A percentile compares a stretch with the other conserved stretches of the same genome.
Evolutionary conservation across 306 rosid genomes (phyloP).

Genomic region (Senna tora): DNA sequence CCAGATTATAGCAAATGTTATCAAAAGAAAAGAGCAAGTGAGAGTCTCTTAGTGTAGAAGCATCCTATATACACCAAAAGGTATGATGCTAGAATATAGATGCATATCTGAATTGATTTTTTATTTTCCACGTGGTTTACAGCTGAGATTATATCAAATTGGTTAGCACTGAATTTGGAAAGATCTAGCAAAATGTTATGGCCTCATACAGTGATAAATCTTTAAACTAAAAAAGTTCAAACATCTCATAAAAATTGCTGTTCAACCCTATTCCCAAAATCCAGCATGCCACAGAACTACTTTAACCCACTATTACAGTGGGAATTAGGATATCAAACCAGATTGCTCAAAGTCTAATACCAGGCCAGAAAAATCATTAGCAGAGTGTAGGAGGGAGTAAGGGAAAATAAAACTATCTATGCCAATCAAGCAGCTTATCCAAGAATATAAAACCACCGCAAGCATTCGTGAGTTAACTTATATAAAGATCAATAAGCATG

Average conservation of each 20-base stretch:
- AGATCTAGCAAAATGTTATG: not conserved
- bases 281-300: slow-evolving; percentile 2
- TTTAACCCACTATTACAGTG: slow-evolving; percentile 2
- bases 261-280: not conserved
- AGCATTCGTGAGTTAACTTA: not conserved
- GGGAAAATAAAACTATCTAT: slow-evolving; percentile 14
- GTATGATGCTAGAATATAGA: not conserved
- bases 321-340: not conserved
- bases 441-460: not conserved
- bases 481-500: slow-evolving; percentile 9
- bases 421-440: not conserved
- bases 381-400: not conserved
- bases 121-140: not conserved
- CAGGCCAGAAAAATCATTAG: slow-evolving; percentile 8
- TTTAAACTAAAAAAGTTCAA: not conserved
- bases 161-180: not conserved
- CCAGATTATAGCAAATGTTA: not conserved
- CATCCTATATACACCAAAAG: slow-evolving; percentile 13
- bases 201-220: not conserved
- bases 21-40: not conserved
- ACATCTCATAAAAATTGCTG: not conserved
- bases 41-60: not conserved
- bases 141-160: not conserved
- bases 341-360: not conserved
- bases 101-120: not conserved